Base-by-base conservation (phyloP, 352 stramenopile species). In the Phytophthora aleatoria region DNA sequence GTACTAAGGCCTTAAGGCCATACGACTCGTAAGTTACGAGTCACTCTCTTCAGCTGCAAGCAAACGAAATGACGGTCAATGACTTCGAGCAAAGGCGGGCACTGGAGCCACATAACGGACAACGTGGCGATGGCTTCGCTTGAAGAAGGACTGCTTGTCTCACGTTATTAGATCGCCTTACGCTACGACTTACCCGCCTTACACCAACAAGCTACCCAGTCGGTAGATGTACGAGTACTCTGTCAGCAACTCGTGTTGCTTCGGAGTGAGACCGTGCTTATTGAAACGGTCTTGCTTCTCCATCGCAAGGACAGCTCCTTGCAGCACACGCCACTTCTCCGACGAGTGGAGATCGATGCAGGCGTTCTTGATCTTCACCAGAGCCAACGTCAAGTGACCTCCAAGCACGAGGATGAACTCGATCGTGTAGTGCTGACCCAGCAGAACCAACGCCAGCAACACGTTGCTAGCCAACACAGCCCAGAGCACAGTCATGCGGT, bases 181-280 rank as follows among this genome's bases (percentile, higher is more conserved):
- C 39, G 39, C 39, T 45, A 26, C n/a, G 39, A 41, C 2, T 41
- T 41, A n/a, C 35, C 24, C 50, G 35, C 15, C 43, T 20, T 73
- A 79, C 27, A 65, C 30, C 49, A 65, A 38, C 39, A 59, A 48
- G n/a, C 50, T 59, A 35, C 57, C 48, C 13, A 60, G 26, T 45
- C 57, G 52, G 15, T 56, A 62, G 7, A 62, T 35, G 43, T 48
- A 61, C 50, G 73, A 81, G 42, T 58, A 54, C 57, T 81, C 57
- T 13, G 59, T 20, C 47, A 79, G 63, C 43, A 60, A 27, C 26
- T 61, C 54, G 50, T 81, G 61, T 27, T 81, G 64, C 43, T 74
- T 63, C 11, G 44, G 44, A 26, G 57, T 59, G 27, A 74, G 28
- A 38, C 28, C 20, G n/a, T n/a, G 20, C 16, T 69, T 58, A 6